Conservation (phyloP, 306 rosid species). For the Casuarina equisetifolia region DNA sequence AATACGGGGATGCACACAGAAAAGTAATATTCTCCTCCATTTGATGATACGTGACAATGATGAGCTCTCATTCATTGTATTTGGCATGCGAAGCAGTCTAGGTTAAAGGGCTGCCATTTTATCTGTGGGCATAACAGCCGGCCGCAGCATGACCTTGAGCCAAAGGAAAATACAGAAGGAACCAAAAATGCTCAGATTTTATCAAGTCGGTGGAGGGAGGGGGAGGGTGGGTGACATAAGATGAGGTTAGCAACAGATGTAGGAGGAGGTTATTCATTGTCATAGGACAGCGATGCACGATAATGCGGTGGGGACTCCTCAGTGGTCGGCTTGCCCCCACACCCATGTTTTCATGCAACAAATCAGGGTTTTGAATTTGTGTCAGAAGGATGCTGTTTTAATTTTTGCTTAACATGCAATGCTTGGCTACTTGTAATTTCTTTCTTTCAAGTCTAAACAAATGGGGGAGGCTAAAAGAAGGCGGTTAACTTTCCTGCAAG, state of each 20-base stretch:
- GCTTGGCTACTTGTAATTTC: conserved; percentile 12
- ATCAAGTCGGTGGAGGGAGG: not conserved
- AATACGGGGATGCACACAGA: too few relatives aligned
- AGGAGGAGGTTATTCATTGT: not conserved
- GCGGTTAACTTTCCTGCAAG: conserved; percentile 54
- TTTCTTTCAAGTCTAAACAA: conserved; percentile 32
- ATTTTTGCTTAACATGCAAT: conserved; percentile 24
- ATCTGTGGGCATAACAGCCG: too few relatives aligned
- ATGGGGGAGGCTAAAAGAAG: conserved; percentile 25
- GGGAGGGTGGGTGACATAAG: conserved; percentile 28
- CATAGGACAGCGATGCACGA: conserved; percentile 28
- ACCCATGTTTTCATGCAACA: conserved; percentile 65
- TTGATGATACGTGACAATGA: too few relatives aligned
- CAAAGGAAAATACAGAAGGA: too few relatives aligned
- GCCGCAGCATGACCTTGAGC: too few relatives aligned
- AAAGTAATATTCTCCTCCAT: too few relatives aligned
- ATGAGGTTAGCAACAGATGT: conserved; percentile 27
- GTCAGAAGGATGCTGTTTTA: conserved; percentile 31
- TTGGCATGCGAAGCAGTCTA: too few relatives aligned
- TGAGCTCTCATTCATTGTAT: too few relatives aligned
- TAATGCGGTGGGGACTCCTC: conserved; percentile 39
- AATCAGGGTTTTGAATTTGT: conserved; percentile 50
- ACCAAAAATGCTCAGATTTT: too few relatives aligned
- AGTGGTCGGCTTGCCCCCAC: conserved; percentile 49
- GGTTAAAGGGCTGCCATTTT: too few relatives aligned